Evolutionary conservation across 257 asterid species (phyloP).

Genomic region (Penstemon newberryi): DNA sequence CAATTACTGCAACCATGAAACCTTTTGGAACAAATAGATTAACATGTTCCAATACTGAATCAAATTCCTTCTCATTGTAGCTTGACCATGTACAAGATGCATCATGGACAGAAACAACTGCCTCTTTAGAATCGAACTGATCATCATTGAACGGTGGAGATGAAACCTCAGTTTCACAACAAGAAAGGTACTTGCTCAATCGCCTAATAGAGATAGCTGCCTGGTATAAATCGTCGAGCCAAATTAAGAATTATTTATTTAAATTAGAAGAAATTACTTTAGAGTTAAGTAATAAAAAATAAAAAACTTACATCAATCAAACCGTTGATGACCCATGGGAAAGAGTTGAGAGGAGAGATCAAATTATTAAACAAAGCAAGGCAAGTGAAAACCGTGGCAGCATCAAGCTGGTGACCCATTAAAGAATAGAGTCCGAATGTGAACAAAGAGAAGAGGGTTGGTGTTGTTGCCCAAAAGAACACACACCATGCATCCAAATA

Average conservation of each 20-base stretch:
- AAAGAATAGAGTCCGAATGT: constrained; percentile 91
- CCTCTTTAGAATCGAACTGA: constrained; percentile 41
- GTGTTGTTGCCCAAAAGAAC: constrained; percentile 99
- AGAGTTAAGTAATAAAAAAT: not conserved
- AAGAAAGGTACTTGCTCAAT: constrained; percentile 72
- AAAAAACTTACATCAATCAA: constrained; percentile 77
- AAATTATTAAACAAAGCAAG: constrained; percentile 88
- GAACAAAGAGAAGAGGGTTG: constrained; percentile 88
- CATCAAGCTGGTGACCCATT: constrained; percentile 92
- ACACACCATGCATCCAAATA: constrained; percentile 99
- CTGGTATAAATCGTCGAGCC: constrained; percentile 38
- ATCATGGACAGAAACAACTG: constrained; percentile 52
- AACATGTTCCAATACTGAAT: constrained; percentile 59
- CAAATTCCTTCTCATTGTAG: constrained; percentile 54
- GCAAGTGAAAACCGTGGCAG: constrained; percentile 99
- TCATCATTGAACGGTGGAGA: constrained; percentile 31
- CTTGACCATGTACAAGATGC: constrained; percentile 90
- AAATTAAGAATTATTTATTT: constrained; percentile 1
- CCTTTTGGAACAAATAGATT: constrained; percentile 67
- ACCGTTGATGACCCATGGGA: constrained; percentile 99
- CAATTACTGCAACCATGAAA: constrained; percentile 71
- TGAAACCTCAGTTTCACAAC: constrained; percentile 51
- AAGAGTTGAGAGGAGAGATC: constrained; percentile 93
- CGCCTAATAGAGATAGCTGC: constrained; percentile 85
- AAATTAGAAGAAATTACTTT: not conserved